These are phyloP conservation scores for Ustanciosporium gigantosporum DNA, from an alignment of 1,284 basidiomycete genomes.

Conservation along the genomic window DNA sequence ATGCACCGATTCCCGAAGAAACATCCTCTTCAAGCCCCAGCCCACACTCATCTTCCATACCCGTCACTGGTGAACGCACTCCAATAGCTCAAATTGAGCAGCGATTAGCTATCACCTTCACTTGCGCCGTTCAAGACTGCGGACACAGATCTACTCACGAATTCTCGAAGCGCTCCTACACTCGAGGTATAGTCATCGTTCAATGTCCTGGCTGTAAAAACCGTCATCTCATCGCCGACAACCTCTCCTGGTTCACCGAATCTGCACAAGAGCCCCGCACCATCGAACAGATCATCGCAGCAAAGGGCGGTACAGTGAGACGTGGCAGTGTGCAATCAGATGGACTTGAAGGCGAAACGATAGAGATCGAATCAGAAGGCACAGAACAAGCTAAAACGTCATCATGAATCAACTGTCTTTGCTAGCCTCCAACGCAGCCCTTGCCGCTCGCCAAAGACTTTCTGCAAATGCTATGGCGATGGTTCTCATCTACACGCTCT, in stretches of 20 bases:
- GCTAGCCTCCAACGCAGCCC: no score
- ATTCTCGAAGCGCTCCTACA: constrained; percentile 82
- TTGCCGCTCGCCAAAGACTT: no score
- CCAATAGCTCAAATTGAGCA: constrained; percentile 48
- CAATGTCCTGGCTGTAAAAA: constrained; percentile 90
- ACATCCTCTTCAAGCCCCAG: no score
- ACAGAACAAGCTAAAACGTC: no score
- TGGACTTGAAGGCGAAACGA: constrained; percentile 50
- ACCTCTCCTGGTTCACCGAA: constrained; percentile 58
- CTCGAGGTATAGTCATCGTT: constrained; percentile 84
- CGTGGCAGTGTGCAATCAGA: constrained; percentile 43
- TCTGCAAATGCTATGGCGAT: no score
- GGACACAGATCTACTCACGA: constrained; percentile 82
- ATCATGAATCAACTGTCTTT: no score
- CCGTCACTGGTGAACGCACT: constrained; percentile 31
- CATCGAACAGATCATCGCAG: constrained; percentile 56
- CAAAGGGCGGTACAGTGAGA: constrained; percentile 50
- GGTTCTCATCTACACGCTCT: no score
- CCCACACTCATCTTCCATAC: constrained; percentile 17
- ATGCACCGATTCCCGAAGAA: no score
- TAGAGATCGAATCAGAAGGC: constrained; percentile 55
- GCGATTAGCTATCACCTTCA: constrained; percentile 53
- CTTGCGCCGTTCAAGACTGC: constrained; percentile 66
- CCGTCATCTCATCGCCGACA: constrained; percentile 64
- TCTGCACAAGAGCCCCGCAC: constrained; percentile 48